These are phyloP conservation scores for Schrenkiella parvula DNA, from an alignment of 345 rosid species.

Conservation along the genomic window DNA sequence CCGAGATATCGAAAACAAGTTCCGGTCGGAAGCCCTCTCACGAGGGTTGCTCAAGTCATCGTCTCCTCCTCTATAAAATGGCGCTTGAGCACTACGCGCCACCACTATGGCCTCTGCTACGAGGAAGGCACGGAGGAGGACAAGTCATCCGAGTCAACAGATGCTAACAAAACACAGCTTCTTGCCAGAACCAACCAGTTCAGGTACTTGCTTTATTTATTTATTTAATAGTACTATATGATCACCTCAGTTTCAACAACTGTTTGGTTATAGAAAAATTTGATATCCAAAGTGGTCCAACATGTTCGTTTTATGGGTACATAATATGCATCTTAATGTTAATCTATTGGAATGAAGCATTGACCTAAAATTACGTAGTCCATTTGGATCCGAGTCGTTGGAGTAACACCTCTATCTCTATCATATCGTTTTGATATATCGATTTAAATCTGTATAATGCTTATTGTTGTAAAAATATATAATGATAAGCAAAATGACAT, in stretches of 20 bases:
- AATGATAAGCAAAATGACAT: neutral
- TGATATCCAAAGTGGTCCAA: conserved; percentile 22
- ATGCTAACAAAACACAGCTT: neutral
- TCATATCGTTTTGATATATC: neutral
- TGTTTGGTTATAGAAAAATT: neutral
- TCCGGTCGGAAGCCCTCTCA: conserved; percentile 69
- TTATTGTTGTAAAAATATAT: too few relatives aligned
- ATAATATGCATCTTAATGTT: conserved; percentile 26
- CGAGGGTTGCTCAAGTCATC: conserved; percentile 63
- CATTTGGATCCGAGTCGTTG: neutral
- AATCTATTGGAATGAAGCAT: neutral
- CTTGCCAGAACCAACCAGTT: conserved; percentile 51
- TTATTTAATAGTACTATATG: neutral
- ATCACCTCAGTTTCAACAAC: neutral
- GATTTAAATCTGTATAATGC: neutral
- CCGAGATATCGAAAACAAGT: conserved; percentile 49
- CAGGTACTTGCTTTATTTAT: conserved; percentile 43
- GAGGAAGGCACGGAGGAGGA: conserved; percentile 23
- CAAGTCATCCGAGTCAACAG: neutral
- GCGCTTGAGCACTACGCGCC: conserved; percentile 42
- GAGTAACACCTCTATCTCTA: conserved; percentile 9
- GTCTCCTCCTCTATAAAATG: conserved; percentile 63
- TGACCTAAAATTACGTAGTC: neutral
- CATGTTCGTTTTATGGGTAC: conserved; percentile 18
- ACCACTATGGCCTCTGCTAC: conserved; percentile 35